These are phyloP conservation scores for Fusarium albidum DNA, from an alignment of 2,329 filamentous ascomycete genomes.

Conservation along the genomic window DNA sequence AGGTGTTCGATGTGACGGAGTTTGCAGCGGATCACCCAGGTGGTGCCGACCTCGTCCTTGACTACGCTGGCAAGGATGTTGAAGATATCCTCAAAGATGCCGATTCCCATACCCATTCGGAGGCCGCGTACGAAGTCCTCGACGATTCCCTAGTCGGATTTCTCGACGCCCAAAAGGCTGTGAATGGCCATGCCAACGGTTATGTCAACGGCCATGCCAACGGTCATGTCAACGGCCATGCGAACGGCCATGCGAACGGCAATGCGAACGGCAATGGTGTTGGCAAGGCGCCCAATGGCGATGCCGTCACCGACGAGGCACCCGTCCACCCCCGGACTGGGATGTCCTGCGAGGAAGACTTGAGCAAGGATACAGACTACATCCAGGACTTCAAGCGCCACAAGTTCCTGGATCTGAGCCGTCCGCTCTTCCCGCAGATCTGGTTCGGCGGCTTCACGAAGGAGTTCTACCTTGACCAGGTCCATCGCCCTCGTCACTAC, in stretches of 20 bases:
- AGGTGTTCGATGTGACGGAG: constrained; percentile 94
- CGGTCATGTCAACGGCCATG: too few species aligned
- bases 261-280: constrained; percentile 37
- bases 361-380: constrained; percentile 85
- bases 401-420: constrained; percentile 91
- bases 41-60: constrained; percentile 85
- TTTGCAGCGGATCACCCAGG: constrained; percentile 93
- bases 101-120: constrained; percentile 84
- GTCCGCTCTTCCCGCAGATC: constrained; percentile 85
- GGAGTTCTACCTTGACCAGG: constrained; percentile 96
- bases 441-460: constrained; percentile 90
- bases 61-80: constrained; percentile 90
- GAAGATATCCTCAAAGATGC: constrained; percentile 83
- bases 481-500: constrained; percentile 95
- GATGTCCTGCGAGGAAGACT: constrained; percentile 87
- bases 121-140: constrained; percentile 94
- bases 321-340: constrained; percentile 73
- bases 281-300: constrained; percentile 42
- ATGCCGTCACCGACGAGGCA: constrained; percentile 39
- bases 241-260: constrained; percentile 43
- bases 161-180: constrained; percentile 67
- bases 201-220: constrained; percentile 38
- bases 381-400: constrained; percentile 81
- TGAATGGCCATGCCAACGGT: constrained; percentile 43
- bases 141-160: constrained; percentile 89